Base-by-base conservation (phyloP, 2,329 filamentous ascomycete genomes). In the Metarhizium album region DNA sequence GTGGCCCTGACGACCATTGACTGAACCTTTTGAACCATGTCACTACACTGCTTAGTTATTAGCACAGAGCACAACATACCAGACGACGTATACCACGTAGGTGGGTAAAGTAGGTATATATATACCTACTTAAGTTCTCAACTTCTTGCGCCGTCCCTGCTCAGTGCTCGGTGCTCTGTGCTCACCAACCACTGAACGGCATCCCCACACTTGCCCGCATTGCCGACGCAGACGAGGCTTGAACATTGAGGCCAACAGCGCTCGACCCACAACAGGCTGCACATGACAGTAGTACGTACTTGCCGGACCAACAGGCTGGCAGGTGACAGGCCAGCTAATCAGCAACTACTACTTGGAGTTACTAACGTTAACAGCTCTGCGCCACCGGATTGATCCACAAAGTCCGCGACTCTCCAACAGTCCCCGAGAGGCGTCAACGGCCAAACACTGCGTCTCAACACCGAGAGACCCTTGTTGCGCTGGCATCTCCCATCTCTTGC, bases 391-490 rank as follows among this genome's bases (percentile, higher is more conserved):
- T 24, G 40, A 43, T 43, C 40, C 40, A 14, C 40, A 43, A 24
- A 24, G 20, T 24, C 40, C 40, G 40, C 40, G 22, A 43, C 40
- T 23, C 13, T 9, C 13, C 22, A 24, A 4, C 33, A 35, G 29
- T 5, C 29, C 5, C 5, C 29, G n/a, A 31, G 29, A 31, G 29
- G 29, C 29, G 38, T n/a, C n/a, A 42, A 22, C 5, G n/a, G 38
- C 38, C 38, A 14, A 42, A 43, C 40, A 43, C 40, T 5, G 22
- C 40, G 11, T 43, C 40, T 43, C 20, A 20, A 4, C 40, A 43
- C 24, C 40, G 22, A 43, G 40, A 24, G 40, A 43, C 40, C 40
- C 22, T 53, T 46, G 45, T 49, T 49, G 42, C 35, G 49, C 40
- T n/a, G 24, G 5, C 40, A 43, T 22, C 20, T 22, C 20, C 37